Evolutionary conservation across 139 green algal species (phyloP).

Genomic region (Ettlia oleoabundans): DNA sequence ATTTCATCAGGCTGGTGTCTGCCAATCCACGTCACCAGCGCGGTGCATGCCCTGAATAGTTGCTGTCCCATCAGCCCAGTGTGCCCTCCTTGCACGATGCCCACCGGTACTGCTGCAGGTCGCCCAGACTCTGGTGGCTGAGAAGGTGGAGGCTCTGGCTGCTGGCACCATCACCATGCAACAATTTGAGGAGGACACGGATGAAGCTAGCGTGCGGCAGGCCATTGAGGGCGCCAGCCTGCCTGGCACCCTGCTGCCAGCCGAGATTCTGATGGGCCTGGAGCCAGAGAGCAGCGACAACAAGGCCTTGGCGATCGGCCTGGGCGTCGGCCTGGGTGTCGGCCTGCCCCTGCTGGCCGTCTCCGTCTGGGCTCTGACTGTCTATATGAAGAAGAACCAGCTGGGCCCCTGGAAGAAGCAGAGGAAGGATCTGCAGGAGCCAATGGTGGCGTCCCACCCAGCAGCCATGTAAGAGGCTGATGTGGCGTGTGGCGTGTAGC

Average conservation of each 20-base stretch:
- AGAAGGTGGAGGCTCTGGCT: slow-evolving; percentile 7
- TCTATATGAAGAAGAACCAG: too few species aligned
- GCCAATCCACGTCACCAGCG: too few species aligned
- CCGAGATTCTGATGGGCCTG: too few species aligned
- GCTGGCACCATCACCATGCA: background rate
- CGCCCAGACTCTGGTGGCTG: slow-evolving; percentile 4
- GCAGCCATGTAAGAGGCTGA: background rate
- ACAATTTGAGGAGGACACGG: background rate
- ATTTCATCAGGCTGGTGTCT: too few species aligned
- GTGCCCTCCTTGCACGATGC: background rate
- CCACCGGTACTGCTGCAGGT: background rate
- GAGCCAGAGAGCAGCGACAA: background rate
- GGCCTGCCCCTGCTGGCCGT: background rate
- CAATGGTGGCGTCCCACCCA: background rate
- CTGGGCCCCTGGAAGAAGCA: too few species aligned
- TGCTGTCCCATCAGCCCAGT: too few species aligned
- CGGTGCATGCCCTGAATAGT: too few species aligned
- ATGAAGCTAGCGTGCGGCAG: background rate
- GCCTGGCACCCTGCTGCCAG: background rate
- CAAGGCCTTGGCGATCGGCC: background rate
- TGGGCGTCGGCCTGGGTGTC: slow-evolving; percentile 9
- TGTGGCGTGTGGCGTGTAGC: too few species aligned
- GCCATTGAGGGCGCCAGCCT: background rate
- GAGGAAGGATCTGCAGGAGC: background rate
- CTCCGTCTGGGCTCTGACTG: background rate